Conservation (phyloP, 352 stramenopile genomes). For the Pythium utonaiense region DNA sequence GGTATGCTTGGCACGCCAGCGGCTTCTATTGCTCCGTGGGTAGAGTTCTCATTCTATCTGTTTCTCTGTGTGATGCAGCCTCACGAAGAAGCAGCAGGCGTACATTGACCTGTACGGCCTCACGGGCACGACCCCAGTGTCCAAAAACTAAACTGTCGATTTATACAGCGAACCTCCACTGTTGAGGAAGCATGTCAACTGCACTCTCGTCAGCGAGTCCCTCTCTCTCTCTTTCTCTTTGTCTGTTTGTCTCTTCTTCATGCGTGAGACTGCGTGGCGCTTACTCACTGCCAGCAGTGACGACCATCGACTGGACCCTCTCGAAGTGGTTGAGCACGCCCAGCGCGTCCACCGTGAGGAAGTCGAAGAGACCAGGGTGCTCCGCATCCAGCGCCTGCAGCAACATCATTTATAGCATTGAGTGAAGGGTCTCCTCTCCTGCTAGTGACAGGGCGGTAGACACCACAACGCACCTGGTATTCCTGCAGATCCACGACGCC, state of each 20-base stretch:
- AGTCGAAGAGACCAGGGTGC: conserved; percentile 81
- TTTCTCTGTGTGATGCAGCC: no score
- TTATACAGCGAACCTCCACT: not conserved
- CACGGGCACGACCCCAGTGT: conserved; percentile 70
- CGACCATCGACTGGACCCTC: conserved; percentile 75
- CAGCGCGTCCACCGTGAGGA: conserved; percentile 82
- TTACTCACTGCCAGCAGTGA: conserved; percentile 20
- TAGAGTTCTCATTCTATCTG: no score
- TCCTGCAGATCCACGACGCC: conserved; percentile 75
- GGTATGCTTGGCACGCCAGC: no score
- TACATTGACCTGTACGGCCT: conserved; percentile 82
- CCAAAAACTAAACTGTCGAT: conserved; percentile 19
- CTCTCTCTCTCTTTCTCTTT: not conserved
- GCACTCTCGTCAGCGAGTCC: no score
- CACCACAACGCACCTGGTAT: conserved; percentile 49
- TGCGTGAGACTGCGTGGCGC: no score
- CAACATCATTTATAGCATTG: no score
- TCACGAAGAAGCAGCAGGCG: conserved; percentile 81
- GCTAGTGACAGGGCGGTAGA: no score
- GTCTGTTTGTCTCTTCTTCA: no score
- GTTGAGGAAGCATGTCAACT: not conserved
- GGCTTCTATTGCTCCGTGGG: no score
- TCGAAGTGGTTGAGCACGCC: conserved; percentile 82
- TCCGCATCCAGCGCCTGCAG: conserved; percentile 69
- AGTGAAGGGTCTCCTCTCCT: no score